A percentile compares a stretch with the other conserved stretches of the same genome.
phyloP scores from a whole-genome alignment of 2,329 filamentous ascomycete genomes.

The Neonectria magnoliae region DNA sequence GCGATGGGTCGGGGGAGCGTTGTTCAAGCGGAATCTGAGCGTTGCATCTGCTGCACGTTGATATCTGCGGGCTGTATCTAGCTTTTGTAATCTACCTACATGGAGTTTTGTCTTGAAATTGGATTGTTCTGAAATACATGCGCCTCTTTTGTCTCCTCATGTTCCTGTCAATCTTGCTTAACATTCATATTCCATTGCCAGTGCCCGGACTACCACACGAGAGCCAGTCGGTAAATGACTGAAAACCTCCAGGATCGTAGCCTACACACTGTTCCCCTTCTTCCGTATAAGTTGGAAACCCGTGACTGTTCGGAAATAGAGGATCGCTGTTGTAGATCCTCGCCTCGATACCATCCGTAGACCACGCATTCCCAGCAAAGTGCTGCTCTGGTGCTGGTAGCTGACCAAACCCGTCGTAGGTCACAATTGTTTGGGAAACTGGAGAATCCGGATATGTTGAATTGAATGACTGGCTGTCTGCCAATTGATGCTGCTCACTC shows the following conservation, averaged over 20 bases:
- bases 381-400: not conserved
- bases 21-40: not conserved
- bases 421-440: not conserved
- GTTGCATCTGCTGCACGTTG: not conserved
- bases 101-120: slow-evolving; percentile 15
- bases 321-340: not conserved
- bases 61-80: slow-evolving; percentile 11
- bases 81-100: slow-evolving; percentile 21
- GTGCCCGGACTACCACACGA: slow-evolving; percentile 1
- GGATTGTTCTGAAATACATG: not conserved
- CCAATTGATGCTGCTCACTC: not conserved
- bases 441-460: not conserved
- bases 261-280: not conserved
- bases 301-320: not conserved
- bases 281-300: not conserved
- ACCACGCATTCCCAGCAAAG: not conserved
- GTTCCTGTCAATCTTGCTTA: not conserved
- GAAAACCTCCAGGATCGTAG: slow-evolving; percentile 23
- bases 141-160: not conserved
- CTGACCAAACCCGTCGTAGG: not conserved
- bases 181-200: not conserved
- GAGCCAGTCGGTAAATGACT: slow-evolving; percentile 35
- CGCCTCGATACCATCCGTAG: not conserved
- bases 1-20: not conserved
- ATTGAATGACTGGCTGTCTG: not conserved